Evolutionary conservation across 495 filamentous ascomycete species (phyloP), one percentile per base, ranked within the genome.

Genomic region (Aspergillus homomorphus): DNA sequence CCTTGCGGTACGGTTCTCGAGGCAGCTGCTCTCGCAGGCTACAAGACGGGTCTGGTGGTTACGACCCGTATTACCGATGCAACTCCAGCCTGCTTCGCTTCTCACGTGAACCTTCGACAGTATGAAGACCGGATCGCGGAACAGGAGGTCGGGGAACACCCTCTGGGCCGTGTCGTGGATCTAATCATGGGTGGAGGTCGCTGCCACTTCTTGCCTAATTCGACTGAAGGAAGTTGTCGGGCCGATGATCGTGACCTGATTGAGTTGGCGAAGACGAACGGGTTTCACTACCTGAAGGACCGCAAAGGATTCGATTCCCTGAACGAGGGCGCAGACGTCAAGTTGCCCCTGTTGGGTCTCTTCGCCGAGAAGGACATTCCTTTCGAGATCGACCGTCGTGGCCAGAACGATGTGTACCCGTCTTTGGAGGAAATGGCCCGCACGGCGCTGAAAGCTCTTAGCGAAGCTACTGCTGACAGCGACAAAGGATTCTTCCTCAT

Each of bases 401-500:
- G 82, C 61, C 82, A 89, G 76, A 80, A 89, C 26, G 84, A 92
- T 46, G 72, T 84, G 3, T 98, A 96, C 63, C 95, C 94, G 7
- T 91, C 90, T 24, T 76, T 98, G 33, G 89, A 90, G 63, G 93
- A 96, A 70, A 98, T 97, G 94, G 82, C 95, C 2, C 78, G 80
- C 56, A 89, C 89, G 21, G 95, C 95, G 3, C 66, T 98, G 58
- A 84, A 75, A 26, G 87, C 88, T 2, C 80, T 98, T 16, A 85
- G 86, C 58, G 83, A 85, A n/a, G 95, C 93, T 0, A 98, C 95
- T 0, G 78, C 83, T 66, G 82, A 91, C 66, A 90, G 83, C 54
- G 90, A 97, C 22, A 83, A 96, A 70, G 94, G 94, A 1, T 98
- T 98, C 80, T 98, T 98, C 77, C 71, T 98, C 57, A 95, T 98